Evolutionary conservation across 768 basidiomycete genomes (phyloP), one percentile per base, ranked within the genome.

Genomic region (Suillus lakei): DNA sequence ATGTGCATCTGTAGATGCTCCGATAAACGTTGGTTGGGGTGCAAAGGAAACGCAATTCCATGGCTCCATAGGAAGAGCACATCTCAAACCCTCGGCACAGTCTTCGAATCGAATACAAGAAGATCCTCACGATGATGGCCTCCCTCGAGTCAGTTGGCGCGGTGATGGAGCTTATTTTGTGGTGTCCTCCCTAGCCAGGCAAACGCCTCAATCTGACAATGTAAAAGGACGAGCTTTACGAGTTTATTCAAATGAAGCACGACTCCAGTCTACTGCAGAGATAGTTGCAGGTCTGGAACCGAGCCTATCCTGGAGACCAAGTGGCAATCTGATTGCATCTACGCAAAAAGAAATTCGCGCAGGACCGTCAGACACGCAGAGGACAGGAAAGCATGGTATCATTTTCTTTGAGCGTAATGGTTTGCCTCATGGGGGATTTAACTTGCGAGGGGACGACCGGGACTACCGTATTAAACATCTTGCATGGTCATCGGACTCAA

Each of bases 21-120:
- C 93, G 3, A 95, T 98, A 71, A 94, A 96, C 70, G 95, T 98
- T 65, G 98, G 98, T 18, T 99, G 98, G 98, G 98, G 98, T 46
- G 92, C 93, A 2, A 97, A 96, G 73, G 85, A 92, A 74, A 99
- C 98, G 0, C 98, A 99, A 72, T 99, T 99, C 74, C 96, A 98
- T 70, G 98, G 98, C 12, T 97, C 96, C 0, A 81, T 95, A 5
- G 97, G 98, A 21, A 98, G 98, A 75, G 79, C 85, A 2, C 73
- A 76, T 68, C 72, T 76, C 63, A 69, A 67, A 39, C 91, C 92
- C 28, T 93, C 94, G 0, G 82, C 85, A 32, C 69, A 77, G 13
- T 68, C 74, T 65, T 70, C 78, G 41, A 72, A 77, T 5, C 72
- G 70, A 38, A 79, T 86, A 23, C 84, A 85, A 26, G 79, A 82